Evolutionary conservation across 208 protist species (phyloP).

Genomic region (Naegleria gruberi): DNA sequence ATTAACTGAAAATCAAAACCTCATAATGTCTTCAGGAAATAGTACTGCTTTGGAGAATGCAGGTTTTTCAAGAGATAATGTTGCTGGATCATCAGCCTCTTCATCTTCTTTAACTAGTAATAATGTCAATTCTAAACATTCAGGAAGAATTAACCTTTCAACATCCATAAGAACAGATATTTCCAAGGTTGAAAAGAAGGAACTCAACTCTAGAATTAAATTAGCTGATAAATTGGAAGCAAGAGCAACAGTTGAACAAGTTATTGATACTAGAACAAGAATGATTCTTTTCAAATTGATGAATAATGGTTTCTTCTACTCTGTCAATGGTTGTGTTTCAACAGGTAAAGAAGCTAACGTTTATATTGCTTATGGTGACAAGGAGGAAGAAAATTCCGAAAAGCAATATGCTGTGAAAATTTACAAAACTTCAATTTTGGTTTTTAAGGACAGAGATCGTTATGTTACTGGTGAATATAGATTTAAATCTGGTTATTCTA

Average conservation of each 20-base stretch:
- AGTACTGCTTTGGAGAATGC: not conserved
- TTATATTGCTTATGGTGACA: constrained; percentile 71
- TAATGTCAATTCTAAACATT: not conserved
- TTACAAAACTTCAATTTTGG: constrained; percentile 98
- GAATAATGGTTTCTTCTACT: constrained; percentile 74
- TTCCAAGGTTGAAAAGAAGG: not conserved
- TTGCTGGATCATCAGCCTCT: not conserved
- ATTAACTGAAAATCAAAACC: not conserved
- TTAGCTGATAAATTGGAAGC: constrained; percentile 34
- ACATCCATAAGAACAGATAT: not conserved
- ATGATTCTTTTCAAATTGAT: constrained; percentile 97
- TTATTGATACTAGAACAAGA: constrained; percentile 93
- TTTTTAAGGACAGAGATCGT: constrained; percentile 97
- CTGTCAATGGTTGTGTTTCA: constrained; percentile 95
- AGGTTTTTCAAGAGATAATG: not conserved
- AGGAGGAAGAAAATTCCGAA: not conserved
- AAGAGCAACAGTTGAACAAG: constrained; percentile 88
- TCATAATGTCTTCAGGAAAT: not conserved
- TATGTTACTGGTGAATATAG: constrained; percentile 97
- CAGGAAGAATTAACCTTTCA: not conserved
- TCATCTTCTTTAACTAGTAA: too few species aligned
- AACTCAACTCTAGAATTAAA: not conserved
- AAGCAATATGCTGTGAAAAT: constrained; percentile 80
- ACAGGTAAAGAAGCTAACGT: constrained; percentile 99
- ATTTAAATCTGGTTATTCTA: constrained; percentile 91